Evolutionary conservation across 2,329 filamentous ascomycete species (phyloP), one percentile per base, ranked within the genome.

Genomic region (Plectosphaerella cucumerina): DNA sequence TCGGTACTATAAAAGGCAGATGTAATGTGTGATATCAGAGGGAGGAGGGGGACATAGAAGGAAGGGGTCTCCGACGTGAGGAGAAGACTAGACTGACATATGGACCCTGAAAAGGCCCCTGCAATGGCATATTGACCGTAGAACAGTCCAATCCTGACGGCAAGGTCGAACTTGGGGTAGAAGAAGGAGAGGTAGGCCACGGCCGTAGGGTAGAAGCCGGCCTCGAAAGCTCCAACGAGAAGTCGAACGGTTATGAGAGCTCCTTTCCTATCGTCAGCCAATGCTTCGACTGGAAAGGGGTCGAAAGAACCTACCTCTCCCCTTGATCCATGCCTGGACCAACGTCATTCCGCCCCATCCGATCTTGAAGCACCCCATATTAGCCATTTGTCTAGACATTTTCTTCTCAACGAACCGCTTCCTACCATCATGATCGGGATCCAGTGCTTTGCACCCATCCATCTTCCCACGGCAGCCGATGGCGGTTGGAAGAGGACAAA

Each of bases 141-240:
- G 59, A 83, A 82, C 39, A 81, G 62, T 4, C 71, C 77, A 17
- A 83, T 62, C 1, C 79, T 70, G 15, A 71, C 69, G 4, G 72
- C 80, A 52, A 83, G 80, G 55, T 82, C 79, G 62, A 73, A 82
- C 43, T 76, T 73, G 5, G 77, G 78, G 58, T 83, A 83, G 61
- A 82, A 83, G 48, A 79, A 66, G 17, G 77, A 78, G 23, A 84
- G 70, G 56, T 83, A 84, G n/a, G 74, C 73, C 15, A 82, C 77
- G 2, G 77, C 76, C 1, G 78, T 78, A 4, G 80, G 78, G 56
- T 83, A 84, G 59, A 84, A 82, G 3, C 80, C 80, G 46, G 78
- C 76, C 68, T 63, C 62, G 53, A 52, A 57, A 15, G 39, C 44
- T 1, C 54, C 66, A 55, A 62, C 58, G 21, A 59, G 41, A 10